These are phyloP conservation scores for Trypanosoma avium DNA, from an alignment of 208 protist species.

Conservation along the genomic window DNA sequence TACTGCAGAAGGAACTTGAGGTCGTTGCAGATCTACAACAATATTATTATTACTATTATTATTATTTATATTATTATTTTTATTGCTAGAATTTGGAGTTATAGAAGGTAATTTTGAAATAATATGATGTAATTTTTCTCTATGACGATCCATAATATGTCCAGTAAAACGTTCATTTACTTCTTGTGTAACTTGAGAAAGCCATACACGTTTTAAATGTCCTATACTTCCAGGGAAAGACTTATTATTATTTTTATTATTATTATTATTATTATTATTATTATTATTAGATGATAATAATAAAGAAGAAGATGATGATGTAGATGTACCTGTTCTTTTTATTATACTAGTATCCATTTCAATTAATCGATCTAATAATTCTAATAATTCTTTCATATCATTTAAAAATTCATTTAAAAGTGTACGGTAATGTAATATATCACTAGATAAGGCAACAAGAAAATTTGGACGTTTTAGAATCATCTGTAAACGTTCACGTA, in stretches of 20 bases:
- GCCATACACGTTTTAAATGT: conserved; percentile 42
- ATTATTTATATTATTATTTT: conserved; percentile 23
- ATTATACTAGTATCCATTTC: conserved; percentile 8
- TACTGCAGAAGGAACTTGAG: conserved; percentile 26
- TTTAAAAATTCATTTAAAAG: conserved; percentile 55
- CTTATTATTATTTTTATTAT: no score
- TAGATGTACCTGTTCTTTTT: not conserved
- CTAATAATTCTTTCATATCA: conserved; percentile 23
- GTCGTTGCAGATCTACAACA: conserved; percentile 24
- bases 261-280: no score
- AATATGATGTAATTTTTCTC: conserved; percentile 46
- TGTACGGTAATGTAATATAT: conserved; percentile 50
- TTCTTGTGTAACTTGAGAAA: conserved; percentile 43
- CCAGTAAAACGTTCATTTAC: conserved; percentile 52
- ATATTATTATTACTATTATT: conserved; percentile 4
- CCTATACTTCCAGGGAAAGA: conserved; percentile 18
- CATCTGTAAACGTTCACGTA: conserved; percentile 52
- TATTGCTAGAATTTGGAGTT: conserved; percentile 30
- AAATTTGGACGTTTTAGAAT: conserved; percentile 57
- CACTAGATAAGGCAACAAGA: conserved; percentile 36
- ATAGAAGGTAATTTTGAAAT: conserved; percentile 38
- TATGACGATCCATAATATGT: conserved; percentile 69
- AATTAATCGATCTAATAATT: conserved; percentile 16
- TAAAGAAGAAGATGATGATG: no score
- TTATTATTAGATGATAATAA: no score